A percentile compares a stretch with the other conserved stretches of the same genome.
phyloP scores from a whole-genome alignment of 345 rosid species.

The Nephelium lappaceum region DNA sequence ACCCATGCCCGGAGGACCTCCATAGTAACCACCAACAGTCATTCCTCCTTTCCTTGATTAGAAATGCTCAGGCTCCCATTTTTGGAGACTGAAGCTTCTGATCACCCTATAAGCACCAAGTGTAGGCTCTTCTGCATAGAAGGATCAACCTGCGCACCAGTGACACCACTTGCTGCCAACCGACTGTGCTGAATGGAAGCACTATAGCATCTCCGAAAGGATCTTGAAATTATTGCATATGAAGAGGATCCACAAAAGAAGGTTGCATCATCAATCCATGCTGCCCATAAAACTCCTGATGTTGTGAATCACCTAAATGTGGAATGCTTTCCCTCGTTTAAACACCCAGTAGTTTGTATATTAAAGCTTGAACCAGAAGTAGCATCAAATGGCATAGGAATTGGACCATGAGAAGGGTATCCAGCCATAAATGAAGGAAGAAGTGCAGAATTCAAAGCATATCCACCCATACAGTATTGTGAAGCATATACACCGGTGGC shows the following conservation, averaged over 20 bases:
- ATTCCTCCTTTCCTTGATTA: conserved; percentile 52
- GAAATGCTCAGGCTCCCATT: conserved; percentile 50
- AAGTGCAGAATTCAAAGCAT: conserved; percentile 50
- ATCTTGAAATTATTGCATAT: conserved; percentile 73
- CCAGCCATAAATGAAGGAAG: conserved; percentile 68
- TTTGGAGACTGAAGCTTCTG: conserved; percentile 53
- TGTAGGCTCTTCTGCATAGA: conserved; percentile 46
- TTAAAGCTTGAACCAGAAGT: conserved; percentile 48
- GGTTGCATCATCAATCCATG: conserved; percentile 56
- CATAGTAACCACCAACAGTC: conserved; percentile 47
- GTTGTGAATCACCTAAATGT: conserved; percentile 44
- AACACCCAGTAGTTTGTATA: conserved; percentile 37
- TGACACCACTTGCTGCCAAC: conserved; percentile 34
- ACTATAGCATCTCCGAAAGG: conserved; percentile 55
- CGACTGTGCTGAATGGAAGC: conserved; percentile 54
- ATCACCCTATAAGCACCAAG: conserved; percentile 43
- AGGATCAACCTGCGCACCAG: conserved; percentile 47
- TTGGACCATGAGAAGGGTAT: conserved; percentile 66
- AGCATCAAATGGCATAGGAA: conserved; percentile 63
- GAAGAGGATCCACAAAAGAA: conserved; percentile 64
- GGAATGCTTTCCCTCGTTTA: conserved; percentile 41
- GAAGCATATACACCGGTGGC: too few species aligned
- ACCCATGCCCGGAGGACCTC: conserved; percentile 62
- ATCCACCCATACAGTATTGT: too few species aligned
- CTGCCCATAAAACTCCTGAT: conserved; percentile 53